Percentiles rank a stretch among this genome's conserved stretches.
Evolutionary conservation across 805 yeast genomes (phyloP).

Genomic region (Lipomyces sp.): DNA sequence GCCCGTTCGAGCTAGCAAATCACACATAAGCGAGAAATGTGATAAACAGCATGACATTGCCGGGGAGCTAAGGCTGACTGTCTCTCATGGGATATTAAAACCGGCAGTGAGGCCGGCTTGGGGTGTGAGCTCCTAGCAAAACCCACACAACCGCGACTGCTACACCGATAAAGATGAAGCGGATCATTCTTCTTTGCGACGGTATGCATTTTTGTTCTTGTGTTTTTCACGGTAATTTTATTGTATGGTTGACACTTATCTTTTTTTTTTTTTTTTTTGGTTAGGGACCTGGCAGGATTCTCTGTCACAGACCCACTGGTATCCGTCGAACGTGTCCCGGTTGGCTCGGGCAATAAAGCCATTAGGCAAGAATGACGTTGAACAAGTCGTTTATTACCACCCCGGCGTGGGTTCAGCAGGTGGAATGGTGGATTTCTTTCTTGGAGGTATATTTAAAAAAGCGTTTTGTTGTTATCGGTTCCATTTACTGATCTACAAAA

Average conservation of each 20-base stretch:
- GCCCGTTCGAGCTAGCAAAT: neutral
- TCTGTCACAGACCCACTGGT: neutral
- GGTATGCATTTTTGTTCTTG: neutral
- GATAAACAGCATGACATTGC: too few relatives aligned
- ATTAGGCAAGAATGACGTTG: constrained; percentile 6
- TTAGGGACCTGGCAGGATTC: constrained; percentile 29
- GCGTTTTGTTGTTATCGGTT: too few relatives aligned
- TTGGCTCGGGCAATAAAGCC: constrained; percentile 22
- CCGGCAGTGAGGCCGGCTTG: too few relatives aligned
- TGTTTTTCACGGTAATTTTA: too few relatives aligned
- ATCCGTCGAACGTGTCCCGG: constrained; percentile 24
- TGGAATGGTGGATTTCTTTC: constrained; percentile 1
- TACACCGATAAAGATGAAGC: constrained; percentile 12
- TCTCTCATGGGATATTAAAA: too few relatives aligned
- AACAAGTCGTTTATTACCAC: constrained; percentile 25
- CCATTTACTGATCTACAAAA: neutral
- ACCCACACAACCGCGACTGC: too few relatives aligned
- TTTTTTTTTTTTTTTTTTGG: neutral
- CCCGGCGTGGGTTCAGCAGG: constrained; percentile 19
- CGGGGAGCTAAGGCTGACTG: too few relatives aligned
- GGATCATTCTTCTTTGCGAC: constrained; percentile 20
- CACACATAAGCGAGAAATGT: neutral
- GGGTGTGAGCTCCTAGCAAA: too few relatives aligned
- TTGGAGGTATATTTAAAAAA: constrained; percentile 5
- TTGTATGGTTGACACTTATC: neutral